A percentile compares a stretch with the other conserved stretches of the same genome.
phyloP scores from a whole-genome alignment of 2,329 filamentous ascomycete species.

The Cladosporium sp. region DNA sequence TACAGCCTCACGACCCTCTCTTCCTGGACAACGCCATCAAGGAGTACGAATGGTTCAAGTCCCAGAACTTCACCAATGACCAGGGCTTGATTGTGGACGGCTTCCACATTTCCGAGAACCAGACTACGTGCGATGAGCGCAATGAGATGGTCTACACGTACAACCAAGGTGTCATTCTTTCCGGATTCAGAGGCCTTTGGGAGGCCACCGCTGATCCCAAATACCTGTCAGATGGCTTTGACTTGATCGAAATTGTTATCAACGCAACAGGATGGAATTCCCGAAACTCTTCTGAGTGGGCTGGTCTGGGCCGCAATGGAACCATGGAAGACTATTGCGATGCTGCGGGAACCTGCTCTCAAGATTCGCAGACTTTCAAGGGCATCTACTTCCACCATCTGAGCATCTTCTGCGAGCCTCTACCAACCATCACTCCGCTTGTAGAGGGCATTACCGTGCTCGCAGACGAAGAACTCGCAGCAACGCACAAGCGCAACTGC shows the following conservation, averaged over 20 bases:
- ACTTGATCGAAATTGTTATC: slow-evolving; percentile 71
- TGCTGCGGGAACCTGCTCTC: slow-evolving; percentile 71
- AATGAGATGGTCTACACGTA: slow-evolving; percentile 94
- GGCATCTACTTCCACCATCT: slow-evolving; percentile 95
- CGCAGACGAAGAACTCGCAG: slow-evolving; percentile 35
- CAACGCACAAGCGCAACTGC: slow-evolving; percentile 63
- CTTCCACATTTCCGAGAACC: slow-evolving; percentile 74
- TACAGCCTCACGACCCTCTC: slow-evolving; percentile 39
- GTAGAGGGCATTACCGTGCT: slow-evolving; percentile 49
- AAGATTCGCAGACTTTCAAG: slow-evolving; percentile 89
- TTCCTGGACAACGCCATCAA: slow-evolving; percentile 74
- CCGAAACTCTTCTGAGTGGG: slow-evolving; percentile 53
- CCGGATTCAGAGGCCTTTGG: slow-evolving; percentile 80
- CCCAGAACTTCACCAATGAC: slow-evolving; percentile 77
- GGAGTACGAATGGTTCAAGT: slow-evolving; percentile 77
- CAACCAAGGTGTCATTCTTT: slow-evolving; percentile 89
- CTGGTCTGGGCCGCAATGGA: slow-evolving; percentile 75
- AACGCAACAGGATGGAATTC: slow-evolving; percentile 72
- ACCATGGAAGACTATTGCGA: slow-evolving; percentile 87
- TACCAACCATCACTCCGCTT: slow-evolving; percentile 51
- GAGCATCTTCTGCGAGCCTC: slow-evolving; percentile 71
- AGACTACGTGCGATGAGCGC: slow-evolving; percentile 64
- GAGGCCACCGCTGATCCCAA: slow-evolving; percentile 69
- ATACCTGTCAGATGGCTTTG: slow-evolving; percentile 79
- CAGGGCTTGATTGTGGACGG: slow-evolving; percentile 81